Conservation (phyloP, 2,329 filamentous ascomycete species). For the Talaromyces islandicus region DNA sequence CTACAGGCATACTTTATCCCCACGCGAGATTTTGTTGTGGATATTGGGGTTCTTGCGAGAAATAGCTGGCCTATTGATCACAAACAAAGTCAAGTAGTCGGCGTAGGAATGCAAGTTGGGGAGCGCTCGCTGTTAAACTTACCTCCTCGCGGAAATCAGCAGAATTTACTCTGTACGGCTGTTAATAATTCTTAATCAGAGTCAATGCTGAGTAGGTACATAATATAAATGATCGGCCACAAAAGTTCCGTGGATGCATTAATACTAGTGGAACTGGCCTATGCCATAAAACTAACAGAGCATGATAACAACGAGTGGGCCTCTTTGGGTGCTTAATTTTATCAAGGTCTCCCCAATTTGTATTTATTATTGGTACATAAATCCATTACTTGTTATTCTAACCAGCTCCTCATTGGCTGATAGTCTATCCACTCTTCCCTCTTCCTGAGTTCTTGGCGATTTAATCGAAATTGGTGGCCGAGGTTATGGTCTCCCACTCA, state of each 20-base stretch:
- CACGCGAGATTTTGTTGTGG: background rate
- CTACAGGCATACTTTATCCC: background rate
- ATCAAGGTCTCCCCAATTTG: background rate
- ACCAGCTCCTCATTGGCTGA: background rate
- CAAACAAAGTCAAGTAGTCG: background rate
- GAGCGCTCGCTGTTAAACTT: background rate
- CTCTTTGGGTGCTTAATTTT: background rate
- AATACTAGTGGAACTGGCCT: background rate
- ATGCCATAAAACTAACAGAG: background rate
- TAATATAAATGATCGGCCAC: background rate
- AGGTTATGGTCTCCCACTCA: slow-evolving; percentile 10
- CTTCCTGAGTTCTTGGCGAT: background rate
- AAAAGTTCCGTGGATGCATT: background rate
- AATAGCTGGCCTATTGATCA: background rate
- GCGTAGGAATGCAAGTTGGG: background rate
- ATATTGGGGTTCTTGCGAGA: background rate
- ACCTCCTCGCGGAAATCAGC: background rate
- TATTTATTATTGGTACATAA: background rate
- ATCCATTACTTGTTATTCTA: background rate
- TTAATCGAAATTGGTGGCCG: background rate
- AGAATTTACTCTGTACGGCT: background rate
- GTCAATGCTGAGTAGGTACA: background rate
- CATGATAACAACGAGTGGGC: background rate
- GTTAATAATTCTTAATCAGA: background rate
- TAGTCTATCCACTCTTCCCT: background rate